Percentiles rank a stretch among this genome's conserved stretches.
These are phyloP conservation scores for Eimeria mitis DNA, from an alignment of 169 alveolate species.

Conservation along the genomic window DNA sequence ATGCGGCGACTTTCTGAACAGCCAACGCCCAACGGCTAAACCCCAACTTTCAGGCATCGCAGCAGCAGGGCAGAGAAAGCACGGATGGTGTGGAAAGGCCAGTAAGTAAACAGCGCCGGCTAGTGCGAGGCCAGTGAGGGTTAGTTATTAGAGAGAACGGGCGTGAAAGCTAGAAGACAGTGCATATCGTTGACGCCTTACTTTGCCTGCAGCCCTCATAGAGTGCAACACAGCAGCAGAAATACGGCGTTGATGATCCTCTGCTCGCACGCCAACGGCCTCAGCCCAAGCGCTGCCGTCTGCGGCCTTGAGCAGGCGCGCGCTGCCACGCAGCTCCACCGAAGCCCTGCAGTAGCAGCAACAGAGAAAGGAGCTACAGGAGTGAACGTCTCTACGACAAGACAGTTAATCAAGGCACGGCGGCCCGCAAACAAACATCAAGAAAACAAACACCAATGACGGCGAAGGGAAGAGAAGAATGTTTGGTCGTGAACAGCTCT, in stretches of 20 bases:
- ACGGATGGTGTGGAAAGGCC: background rate
- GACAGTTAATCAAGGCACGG: background rate
- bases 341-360: conserved; percentile 9
- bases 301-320: conserved; percentile 51
- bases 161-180: no score
- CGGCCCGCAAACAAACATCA: background rate
- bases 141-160: background rate
- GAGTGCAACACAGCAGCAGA: conserved; percentile 55
- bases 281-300: conserved; percentile 32
- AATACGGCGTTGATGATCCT: conserved; percentile 51
- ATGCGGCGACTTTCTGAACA: background rate
- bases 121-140: no score
- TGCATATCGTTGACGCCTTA: background rate
- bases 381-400: background rate
- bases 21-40: background rate
- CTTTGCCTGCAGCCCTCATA: conserved; percentile 63
- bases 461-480: background rate
- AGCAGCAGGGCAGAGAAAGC: background rate
- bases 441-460: background rate
- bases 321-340: conserved; percentile 37
- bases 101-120: background rate
- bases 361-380: background rate
- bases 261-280: conserved; percentile 14
- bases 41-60: background rate
- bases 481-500: background rate